Evolutionary conservation across 768 basidiomycete species (phyloP), one percentile per base, ranked within the genome.

Genomic region (Hericium erinaceus): DNA sequence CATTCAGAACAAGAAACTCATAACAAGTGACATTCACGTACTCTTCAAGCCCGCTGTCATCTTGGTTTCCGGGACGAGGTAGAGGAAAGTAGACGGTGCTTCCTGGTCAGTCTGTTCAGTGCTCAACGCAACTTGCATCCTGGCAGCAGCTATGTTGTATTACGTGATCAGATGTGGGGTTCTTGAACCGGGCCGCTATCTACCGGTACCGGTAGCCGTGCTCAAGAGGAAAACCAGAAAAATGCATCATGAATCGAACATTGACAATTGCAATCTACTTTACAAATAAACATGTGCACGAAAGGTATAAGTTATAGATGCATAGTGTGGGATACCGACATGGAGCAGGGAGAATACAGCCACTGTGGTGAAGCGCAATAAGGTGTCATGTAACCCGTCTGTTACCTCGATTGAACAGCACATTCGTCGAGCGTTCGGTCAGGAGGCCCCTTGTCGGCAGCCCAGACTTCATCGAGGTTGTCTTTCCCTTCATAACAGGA

Each of bases 351-450:
- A 33, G 33, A 33, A 10, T 33, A 33, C 33, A 33, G 33, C 9
- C 33, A 6, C 9, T 10, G 33, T 33, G 33, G 33, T 33, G 33
- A 26, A 26, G 26, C 26, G 26, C 26, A 26, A 26, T 4, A 5
- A 33, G 33, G 33, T 33, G 24, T 44, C 5, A 60, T 37, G 10
- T 26, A 38, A 22, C n/a, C 44, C 44, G 16, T 40, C 57, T 55
- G 46, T 58, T 9, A 18, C 56, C 60, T 53, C 66, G 62, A 50
- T 57, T 56, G 39, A 57, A 58, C 38, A 69, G 51, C 13, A 73
- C 60, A 59, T 73, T 73, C 37, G 72, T 69, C n/a, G 70, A 63
- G 12, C 69, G 65, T 48, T 73, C 72, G 3, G 66, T 71, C 51
- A 73, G 63, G 1, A 70, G 69, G 22, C 70, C 71, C 26, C 66